phyloP scores from a whole-genome alignment of 169 alveolate genomes.

The Eimeria sp. region DNA sequence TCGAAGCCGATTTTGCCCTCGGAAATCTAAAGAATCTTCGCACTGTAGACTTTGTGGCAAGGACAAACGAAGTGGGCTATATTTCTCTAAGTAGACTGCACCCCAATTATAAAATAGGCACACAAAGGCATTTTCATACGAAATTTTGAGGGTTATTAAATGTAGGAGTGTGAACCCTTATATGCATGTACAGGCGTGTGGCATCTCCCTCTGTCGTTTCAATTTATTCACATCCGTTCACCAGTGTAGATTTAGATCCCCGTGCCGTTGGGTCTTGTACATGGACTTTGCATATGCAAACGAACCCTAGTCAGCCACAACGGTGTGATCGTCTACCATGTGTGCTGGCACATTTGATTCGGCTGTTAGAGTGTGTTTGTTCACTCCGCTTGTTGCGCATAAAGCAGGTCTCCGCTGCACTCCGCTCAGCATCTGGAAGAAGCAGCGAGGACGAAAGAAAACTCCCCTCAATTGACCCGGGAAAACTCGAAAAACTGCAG shows the following conservation, averaged over 20 bases:
- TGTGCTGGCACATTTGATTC: too few species aligned
- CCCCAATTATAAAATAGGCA: too few species aligned
- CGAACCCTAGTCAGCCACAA: neutral
- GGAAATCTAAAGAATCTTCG: constrained; percentile 28
- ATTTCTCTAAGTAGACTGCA: neutral
- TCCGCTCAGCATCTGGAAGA: neutral
- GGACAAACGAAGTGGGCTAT: neutral
- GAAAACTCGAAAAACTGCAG: constrained; percentile 11
- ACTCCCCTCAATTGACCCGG: neutral
- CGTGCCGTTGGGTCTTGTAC: neutral
- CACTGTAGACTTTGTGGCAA: constrained; percentile 33
- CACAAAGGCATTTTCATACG: neutral
- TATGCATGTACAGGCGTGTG: neutral
- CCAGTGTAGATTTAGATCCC: neutral
- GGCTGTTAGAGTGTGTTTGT: neutral
- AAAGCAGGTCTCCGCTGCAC: neutral
- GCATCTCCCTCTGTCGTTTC: neutral
- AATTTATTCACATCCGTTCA: neutral
- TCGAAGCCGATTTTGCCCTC: constrained; percentile 43
- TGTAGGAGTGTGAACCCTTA: neutral
- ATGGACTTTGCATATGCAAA: neutral
- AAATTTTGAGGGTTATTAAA: too few species aligned
- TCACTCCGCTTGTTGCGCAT: neutral
- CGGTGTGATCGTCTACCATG: neutral
- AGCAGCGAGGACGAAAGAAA: neutral